Evolutionary conservation across 2,329 filamentous ascomycete species (phyloP).

Genomic region (Fusarium subtropicale): DNA sequence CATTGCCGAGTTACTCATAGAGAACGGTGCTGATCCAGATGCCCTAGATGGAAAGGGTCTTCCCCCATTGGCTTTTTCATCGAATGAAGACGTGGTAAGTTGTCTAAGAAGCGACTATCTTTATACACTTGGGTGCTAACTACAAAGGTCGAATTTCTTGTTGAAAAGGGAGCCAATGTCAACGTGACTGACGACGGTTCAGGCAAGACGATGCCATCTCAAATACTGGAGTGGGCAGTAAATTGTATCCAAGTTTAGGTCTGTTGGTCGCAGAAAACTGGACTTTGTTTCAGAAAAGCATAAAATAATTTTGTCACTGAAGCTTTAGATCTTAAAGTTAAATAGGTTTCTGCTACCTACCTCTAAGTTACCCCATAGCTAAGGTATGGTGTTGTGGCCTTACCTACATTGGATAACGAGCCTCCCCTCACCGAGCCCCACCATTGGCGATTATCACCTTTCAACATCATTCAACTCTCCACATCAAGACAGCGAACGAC

Average conservation of each 20-base stretch:
- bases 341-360: no score
- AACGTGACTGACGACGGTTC: conserved; percentile 5
- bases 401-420: not conserved
- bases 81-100: conserved; percentile 35
- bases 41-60: conserved; percentile 4
- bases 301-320: no score
- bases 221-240: not conserved
- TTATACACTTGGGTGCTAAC: conserved; percentile 7
- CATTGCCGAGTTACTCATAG: conserved; percentile 21
- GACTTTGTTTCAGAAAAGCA: no score
- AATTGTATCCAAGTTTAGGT: no score
- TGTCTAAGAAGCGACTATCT: not conserved
- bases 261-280: no score
- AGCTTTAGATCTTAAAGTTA: no score
- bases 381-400: conserved; percentile 27
- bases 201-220: conserved; percentile 28
- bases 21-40: conserved; percentile 12
- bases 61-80: conserved; percentile 26
- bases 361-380: not conserved
- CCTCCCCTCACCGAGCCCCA: conserved; percentile 32
- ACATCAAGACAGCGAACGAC: conserved; percentile 24
- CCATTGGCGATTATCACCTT: conserved; percentile 35
- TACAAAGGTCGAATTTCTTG: conserved; percentile 20
- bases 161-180: conserved; percentile 19
- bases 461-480: conserved; percentile 34